phyloP scores from a whole-genome alignment of 2,329 filamentous ascomycete genomes.

The Paraphaeosphaeria sporulosa region DNA sequence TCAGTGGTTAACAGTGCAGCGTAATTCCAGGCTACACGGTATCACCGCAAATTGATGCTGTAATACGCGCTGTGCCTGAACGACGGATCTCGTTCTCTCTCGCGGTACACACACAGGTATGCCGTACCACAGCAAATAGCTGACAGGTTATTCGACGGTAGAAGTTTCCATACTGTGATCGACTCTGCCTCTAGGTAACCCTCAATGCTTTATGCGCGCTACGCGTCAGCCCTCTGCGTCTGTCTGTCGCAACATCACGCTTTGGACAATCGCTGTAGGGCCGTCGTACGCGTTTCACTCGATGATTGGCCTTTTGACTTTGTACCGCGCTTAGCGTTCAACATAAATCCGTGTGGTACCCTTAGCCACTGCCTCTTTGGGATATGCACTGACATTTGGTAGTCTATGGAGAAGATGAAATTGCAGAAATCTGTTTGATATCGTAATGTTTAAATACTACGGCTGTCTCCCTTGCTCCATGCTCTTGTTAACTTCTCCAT shows the following conservation, averaged over 20 bases:
- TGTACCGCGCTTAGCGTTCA: background rate
- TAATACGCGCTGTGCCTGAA: background rate
- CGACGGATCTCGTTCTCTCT: background rate
- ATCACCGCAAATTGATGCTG: background rate
- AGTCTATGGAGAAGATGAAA: background rate
- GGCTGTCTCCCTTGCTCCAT: background rate
- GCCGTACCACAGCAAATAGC: background rate
- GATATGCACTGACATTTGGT: background rate
- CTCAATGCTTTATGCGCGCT: background rate
- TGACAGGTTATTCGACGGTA: background rate
- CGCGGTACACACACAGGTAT: background rate
- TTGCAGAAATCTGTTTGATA: background rate
- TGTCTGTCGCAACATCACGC: background rate
- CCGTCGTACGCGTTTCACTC: background rate
- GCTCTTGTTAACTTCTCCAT: background rate
- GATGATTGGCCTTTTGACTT: background rate
- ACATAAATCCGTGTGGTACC: background rate
- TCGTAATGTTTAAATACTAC: constrained; percentile 1
- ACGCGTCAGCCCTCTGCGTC: background rate
- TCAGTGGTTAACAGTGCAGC: background rate
- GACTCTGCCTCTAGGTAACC: background rate
- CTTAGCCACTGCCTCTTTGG: background rate
- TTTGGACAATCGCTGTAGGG: constrained; percentile 1
- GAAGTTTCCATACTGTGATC: background rate
- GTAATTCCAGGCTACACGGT: background rate